These are phyloP conservation scores for Proliferodiscus dingleyae DNA, from an alignment of 2,329 filamentous ascomycete species.

Conservation along the genomic window DNA sequence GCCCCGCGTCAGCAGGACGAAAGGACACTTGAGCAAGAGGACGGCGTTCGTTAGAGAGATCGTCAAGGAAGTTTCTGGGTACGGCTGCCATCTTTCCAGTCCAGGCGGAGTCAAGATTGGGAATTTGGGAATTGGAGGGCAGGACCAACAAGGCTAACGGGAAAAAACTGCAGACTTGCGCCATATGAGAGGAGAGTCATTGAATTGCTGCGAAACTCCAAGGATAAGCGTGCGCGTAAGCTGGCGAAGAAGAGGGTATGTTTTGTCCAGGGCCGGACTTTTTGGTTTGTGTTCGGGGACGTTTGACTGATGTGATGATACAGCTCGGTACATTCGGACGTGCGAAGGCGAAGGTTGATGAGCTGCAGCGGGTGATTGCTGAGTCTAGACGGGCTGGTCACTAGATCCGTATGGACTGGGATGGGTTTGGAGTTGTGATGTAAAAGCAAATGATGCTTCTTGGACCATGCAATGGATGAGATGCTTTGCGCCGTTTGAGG, in stretches of 20 bases:
- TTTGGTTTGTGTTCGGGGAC: neutral
- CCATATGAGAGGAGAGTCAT: conserved; percentile 98
- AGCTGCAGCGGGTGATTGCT: conserved; percentile 96
- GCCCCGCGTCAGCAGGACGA: conserved; percentile 76
- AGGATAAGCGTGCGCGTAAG: conserved; percentile 99
- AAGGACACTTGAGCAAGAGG: conserved; percentile 94
- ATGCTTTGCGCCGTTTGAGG: conserved; percentile 8
- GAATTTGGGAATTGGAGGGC: neutral
- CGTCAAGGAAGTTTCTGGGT: conserved; percentile 97
- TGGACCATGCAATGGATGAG: conserved; percentile 8
- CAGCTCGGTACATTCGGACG: conserved; percentile 97
- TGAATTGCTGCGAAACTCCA: conserved; percentile 97
- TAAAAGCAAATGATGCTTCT: conserved; percentile 12
- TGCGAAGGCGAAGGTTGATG: conserved; percentile 99
- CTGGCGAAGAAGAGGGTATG: conserved; percentile 97
- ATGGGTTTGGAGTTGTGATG: conserved; percentile 22
- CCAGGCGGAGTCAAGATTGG: neutral
- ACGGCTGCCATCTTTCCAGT: conserved; percentile 38
- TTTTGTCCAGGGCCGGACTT: conserved; percentile 24
- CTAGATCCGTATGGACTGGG: conserved; percentile 42
- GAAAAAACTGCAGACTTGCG: conserved; percentile 63
- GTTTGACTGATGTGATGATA: conserved; percentile 8
- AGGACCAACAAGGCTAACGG: conserved; percentile 1
- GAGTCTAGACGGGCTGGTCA: conserved; percentile 80
- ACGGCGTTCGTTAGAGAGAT: conserved; percentile 96